Conservation (phyloP, 306 rosid species). For the Oxytropis ochrocephala region DNA sequence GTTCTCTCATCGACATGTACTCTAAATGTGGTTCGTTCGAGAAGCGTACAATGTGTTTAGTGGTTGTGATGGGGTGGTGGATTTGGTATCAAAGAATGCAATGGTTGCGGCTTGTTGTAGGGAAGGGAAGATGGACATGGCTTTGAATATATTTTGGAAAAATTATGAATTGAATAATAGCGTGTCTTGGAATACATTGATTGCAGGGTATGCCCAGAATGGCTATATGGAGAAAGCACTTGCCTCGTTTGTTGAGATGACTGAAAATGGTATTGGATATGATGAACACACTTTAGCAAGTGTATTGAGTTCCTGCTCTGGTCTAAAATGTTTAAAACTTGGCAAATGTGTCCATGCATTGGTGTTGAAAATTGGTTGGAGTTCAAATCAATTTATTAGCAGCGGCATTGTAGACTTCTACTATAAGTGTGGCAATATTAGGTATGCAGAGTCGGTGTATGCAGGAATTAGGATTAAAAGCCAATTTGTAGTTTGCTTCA, state of each 20-base stretch:
- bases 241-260: constrained; percentile 46
- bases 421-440: constrained; percentile 58
- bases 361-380: constrained; percentile 45
- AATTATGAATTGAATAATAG: constrained; percentile 39
- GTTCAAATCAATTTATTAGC: constrained; percentile 52
- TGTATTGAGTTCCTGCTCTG: constrained; percentile 61
- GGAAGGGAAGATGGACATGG: constrained; percentile 61
- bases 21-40: constrained; percentile 57
- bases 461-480: constrained; percentile 20
- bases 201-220: constrained; percentile 60
- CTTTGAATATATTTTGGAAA: constrained; percentile 44
- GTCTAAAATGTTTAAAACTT: constrained; percentile 36
- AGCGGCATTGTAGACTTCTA: constrained; percentile 70
- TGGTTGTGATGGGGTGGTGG: constrained; percentile 36
- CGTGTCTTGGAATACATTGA: constrained; percentile 77
- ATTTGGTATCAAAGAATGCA: constrained; percentile 66
- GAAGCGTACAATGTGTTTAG: constrained; percentile 40
- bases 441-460: constrained; percentile 52
- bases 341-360: constrained; percentile 63
- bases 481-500: constrained; percentile 48
- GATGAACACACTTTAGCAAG: constrained; percentile 63
- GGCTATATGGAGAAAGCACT: constrained; percentile 50
- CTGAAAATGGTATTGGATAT: constrained; percentile 36
- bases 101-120: constrained; percentile 78
- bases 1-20: constrained; percentile 74